phyloP scores from a whole-genome alignment of 305 asterid genomes.

The Fraxinus ornus region DNA sequence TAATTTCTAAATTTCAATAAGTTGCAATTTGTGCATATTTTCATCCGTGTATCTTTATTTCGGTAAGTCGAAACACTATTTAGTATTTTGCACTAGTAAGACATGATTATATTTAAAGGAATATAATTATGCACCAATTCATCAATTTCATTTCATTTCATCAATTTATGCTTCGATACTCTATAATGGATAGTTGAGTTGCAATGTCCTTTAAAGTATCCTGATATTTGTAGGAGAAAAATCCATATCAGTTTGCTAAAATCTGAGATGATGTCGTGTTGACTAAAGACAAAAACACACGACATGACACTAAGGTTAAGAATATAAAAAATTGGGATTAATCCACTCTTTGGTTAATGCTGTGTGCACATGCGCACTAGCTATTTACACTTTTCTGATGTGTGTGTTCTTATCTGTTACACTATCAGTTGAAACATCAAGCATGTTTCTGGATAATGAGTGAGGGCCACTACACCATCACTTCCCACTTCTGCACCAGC shows the following conservation, averaged over 20 bases:
- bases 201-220: neutral
- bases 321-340: neutral
- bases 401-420: constrained; percentile 25
- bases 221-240: neutral
- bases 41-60: neutral
- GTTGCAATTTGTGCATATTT: neutral
- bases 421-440: neutral
- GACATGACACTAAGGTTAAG: neutral
- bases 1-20: neutral
- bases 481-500: neutral
- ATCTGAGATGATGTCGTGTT: neutral
- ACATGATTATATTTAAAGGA: neutral
- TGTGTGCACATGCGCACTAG: constrained; percentile 19
- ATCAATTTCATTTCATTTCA: neutral
- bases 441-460: neutral
- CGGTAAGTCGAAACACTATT: neutral
- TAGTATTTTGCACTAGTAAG: neutral
- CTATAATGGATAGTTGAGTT: neutral
- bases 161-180: neutral
- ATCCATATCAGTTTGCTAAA: neutral
- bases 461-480: neutral
- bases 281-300: neutral
- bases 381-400: constrained; percentile 3
- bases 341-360: constrained; percentile 7
- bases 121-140: neutral